Base-by-base conservation (phyloP, 2,329 filamentous ascomycete species). In the Stachybotrys chlorohalonatus region DNA sequence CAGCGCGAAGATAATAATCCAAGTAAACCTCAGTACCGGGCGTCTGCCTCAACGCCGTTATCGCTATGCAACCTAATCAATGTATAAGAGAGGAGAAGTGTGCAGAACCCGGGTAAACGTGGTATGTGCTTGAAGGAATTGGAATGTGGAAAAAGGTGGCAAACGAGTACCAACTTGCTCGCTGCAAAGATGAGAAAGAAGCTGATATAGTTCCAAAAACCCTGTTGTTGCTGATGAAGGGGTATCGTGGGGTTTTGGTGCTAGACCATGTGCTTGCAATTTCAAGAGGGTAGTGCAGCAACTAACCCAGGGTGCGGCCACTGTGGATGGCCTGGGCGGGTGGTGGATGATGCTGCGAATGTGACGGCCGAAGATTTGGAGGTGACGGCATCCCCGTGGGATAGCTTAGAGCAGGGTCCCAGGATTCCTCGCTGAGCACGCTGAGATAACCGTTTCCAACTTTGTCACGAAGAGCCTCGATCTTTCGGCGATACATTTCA, bases 381-480 rank as follows among this genome's bases (percentile, higher is more conserved):
- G 65, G 57, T 7, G 66, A 61, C 31, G 65, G 54, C 36, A 69
- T 59, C 52, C 52, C 55, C 30, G 59, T 46, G 15, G 62, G 47
- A 50, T 59, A 63, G 49, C 59, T 54, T 7, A 58, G 59, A 49
- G 69, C 70, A 7, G 73, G 62, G 58, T 83, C 78, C 82, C 83
- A 85, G 47, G 73, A 78, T 68, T 94, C 89, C 63, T 96, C 92
- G 57, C 88, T 87, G 52, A 97, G 76, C 13, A 89, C 90, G 58
- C 85, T 92, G 46, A 99, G 80, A 80, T 95, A 99, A 45, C 85
- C 88, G 62, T 85, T 90, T 36, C 92, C 92, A 60, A 96, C 86
- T 64, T 93, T 90, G 64, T 87, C 87, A 57, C 91, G 86, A 53
- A 96, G 74, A 3, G 88, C 85, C 69, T 96, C 91, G 54, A 97